These are phyloP conservation scores for Cutaneotrichosporon spelunceum DNA, from an alignment of 1,284 basidiomycete species.

Conservation along the genomic window DNA sequence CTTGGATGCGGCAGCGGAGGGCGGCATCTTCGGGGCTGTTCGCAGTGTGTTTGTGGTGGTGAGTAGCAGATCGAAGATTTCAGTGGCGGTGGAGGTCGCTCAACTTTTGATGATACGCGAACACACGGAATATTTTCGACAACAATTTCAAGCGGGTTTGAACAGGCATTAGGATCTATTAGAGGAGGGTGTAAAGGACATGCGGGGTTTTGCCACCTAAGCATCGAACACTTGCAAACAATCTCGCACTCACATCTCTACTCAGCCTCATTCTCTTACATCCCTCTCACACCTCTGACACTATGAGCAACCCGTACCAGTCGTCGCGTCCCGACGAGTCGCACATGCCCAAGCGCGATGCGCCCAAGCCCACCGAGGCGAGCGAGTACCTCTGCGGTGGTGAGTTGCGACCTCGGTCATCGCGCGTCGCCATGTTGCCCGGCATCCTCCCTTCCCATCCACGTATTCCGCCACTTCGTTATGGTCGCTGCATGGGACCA, in stretches of 20 bases:
- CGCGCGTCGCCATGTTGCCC: neutral
- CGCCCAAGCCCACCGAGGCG: slow-evolving; percentile 51
- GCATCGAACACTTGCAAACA: neutral
- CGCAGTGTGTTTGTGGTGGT: neutral
- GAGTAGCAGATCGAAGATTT: slow-evolving; percentile 12
- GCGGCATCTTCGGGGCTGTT: slow-evolving; percentile 17
- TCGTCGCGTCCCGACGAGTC: slow-evolving; percentile 31
- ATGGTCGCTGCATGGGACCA: too few species aligned
- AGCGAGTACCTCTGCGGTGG: slow-evolving; percentile 94
- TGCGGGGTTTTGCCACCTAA: slow-evolving; percentile 11
- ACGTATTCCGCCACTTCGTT: neutral
- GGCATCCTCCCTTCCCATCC: neutral
- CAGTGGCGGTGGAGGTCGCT: slow-evolving; percentile 4
- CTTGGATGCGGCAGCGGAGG: slow-evolving; percentile 17
- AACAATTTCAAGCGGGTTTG: neutral
- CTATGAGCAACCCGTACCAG: slow-evolving; percentile 45
- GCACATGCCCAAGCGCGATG: slow-evolving; percentile 34
- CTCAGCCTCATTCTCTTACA: too few species aligned
- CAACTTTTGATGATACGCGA: slow-evolving; percentile 15
- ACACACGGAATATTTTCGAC: slow-evolving; percentile 2
- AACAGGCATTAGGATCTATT: neutral
- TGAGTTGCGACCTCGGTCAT: slow-evolving; percentile 51
- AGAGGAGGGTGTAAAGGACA: neutral
- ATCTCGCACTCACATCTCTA: neutral
- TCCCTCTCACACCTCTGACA: neutral